phyloP scores from a whole-genome alignment of 2,329 filamentous ascomycete species.

The Capronia epimyces region DNA sequence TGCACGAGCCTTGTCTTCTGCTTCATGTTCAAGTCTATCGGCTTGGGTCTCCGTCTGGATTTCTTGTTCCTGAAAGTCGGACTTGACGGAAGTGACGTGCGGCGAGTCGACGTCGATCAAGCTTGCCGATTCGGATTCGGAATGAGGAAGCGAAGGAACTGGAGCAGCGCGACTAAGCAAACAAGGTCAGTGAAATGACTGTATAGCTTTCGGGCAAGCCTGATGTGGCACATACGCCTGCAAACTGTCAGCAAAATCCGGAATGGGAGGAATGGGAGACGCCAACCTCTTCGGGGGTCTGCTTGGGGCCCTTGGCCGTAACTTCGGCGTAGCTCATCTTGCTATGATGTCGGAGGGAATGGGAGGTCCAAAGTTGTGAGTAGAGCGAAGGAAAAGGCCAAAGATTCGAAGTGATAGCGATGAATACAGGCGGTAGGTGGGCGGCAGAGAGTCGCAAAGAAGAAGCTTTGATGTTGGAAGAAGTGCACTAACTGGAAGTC shows the following conservation, averaged over 20 bases:
- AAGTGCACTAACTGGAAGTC: not conserved
- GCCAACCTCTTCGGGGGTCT: conserved; percentile 45
- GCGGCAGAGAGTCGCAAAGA: not conserved
- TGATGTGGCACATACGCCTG: conserved; percentile 19
- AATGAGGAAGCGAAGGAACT: conserved; percentile 37
- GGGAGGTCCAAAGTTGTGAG: not conserved
- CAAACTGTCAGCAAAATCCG: not conserved
- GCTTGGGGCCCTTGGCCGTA: conserved; percentile 44
- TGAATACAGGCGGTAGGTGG: not conserved
- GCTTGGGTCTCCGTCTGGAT: conserved; percentile 45
- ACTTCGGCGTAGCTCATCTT: conserved; percentile 48
- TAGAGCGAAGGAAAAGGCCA: not conserved
- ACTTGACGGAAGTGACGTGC: conserved; percentile 41
- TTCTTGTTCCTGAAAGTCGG: conserved; percentile 39
- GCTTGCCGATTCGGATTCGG: conserved; percentile 38
- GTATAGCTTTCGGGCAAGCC: conserved; percentile 37
- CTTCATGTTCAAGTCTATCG: conserved; percentile 41
- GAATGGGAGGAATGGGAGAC: conserved; percentile 17
- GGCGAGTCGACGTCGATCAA: conserved; percentile 46
- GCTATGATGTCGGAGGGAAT: conserved; percentile 1
- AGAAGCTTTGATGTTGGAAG: conserved; percentile 3
- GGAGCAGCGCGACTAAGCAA: conserved; percentile 39
- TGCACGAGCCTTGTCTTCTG: conserved; percentile 30
- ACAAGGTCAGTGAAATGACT: conserved; percentile 7
- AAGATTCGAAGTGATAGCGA: not conserved